A percentile compares a stretch with the other conserved stretches of the same genome.
These are phyloP conservation scores for Candida nemodendra DNA, from an alignment of 805 yeast genomes.

Conservation along the genomic window DNA sequence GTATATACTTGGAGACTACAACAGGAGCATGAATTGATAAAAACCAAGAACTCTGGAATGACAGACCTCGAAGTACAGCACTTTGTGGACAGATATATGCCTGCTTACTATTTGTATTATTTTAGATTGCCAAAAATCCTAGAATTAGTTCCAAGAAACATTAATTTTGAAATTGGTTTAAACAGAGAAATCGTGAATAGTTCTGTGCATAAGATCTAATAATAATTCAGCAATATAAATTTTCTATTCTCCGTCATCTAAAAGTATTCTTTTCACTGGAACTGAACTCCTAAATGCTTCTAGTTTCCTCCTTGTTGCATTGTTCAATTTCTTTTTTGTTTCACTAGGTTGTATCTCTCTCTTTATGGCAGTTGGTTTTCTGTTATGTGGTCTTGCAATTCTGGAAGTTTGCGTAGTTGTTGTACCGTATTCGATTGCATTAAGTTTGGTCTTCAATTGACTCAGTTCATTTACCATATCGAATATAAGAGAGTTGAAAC, in stretches of 20 bases:
- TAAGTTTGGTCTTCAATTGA: no score
- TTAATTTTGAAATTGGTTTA: slow-evolving; percentile 19
- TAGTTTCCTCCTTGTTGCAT: no score
- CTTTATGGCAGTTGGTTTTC: no score
- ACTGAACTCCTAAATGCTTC: no score
- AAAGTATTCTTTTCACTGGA: slow-evolving; percentile 6
- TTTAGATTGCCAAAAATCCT: slow-evolving; percentile 14
- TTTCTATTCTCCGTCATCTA: slow-evolving; percentile 2
- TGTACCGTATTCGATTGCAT: no score
- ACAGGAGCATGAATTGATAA: slow-evolving; percentile 65
- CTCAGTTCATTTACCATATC: slow-evolving; percentile 1
- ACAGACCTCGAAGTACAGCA: slow-evolving; percentile 59
- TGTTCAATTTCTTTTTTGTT: no score
- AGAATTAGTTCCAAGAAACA: slow-evolving; percentile 3
- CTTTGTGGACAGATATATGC: slow-evolving; percentile 86
- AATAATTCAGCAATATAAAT: slow-evolving; percentile 1
- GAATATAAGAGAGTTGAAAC: neutral
- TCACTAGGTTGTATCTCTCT: no score
- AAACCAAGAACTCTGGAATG: slow-evolving; percentile 71
- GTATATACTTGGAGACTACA: slow-evolving; percentile 80
- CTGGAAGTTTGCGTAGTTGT: no score
- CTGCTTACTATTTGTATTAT: slow-evolving; percentile 73
- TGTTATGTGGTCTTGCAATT: no score
- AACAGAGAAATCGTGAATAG: slow-evolving; percentile 13
- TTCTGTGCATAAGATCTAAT: slow-evolving; percentile 1